Evolutionary conservation across 129 eudicot genomes (phyloP).

Genomic region (Arctium lappa): DNA sequence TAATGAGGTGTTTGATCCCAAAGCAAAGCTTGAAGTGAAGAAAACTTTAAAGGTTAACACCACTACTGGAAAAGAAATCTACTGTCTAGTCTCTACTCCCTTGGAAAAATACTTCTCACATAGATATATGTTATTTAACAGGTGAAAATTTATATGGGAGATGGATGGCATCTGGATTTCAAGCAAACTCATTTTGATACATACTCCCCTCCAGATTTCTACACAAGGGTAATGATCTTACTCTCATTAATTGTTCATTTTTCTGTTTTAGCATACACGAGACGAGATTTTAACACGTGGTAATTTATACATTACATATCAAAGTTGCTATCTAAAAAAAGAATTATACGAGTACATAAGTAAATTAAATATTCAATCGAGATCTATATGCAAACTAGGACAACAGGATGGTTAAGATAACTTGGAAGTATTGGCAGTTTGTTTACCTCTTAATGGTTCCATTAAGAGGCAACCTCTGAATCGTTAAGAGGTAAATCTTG

Average conservation of each 20-base stretch:
- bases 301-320: no score
- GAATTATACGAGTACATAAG: no score
- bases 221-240: conserved; percentile 54
- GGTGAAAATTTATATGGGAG: conserved; percentile 93
- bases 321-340: no score
- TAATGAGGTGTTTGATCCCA: conserved; percentile 58
- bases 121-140: conserved; percentile 12
- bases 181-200: conserved; percentile 78
- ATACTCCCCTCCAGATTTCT: conserved; percentile 94
- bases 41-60: conserved; percentile 54
- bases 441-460: no score
- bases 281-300: no score
- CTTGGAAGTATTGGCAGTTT: no score
- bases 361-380: no score
- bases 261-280: neutral
- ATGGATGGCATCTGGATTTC: conserved; percentile 93
- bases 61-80: neutral
- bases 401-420: no score
- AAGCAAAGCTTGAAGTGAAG: conserved; percentile 48
- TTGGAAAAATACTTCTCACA: neutral
- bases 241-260: neutral
- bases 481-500: no score
- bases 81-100: neutral
- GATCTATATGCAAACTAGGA: no score
- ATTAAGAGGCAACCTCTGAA: no score